These are phyloP conservation scores for Dujonia santamariae DNA, from an alignment of 1,139 yeast genomes.

Conservation along the genomic window DNA sequence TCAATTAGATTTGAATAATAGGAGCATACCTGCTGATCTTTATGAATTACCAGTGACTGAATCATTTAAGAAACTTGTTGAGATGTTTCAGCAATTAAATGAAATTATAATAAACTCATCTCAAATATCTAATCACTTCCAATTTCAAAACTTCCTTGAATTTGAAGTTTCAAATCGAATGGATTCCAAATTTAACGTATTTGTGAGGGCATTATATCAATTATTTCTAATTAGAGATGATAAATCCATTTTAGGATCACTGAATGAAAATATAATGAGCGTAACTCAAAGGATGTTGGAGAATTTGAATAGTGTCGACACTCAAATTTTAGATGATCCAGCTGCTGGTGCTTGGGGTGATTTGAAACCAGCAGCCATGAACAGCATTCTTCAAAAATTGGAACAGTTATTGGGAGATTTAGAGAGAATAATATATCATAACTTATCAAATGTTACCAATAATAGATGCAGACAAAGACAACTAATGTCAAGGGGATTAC, in stretches of 20 bases:
- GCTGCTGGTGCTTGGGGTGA: conserved; percentile 20
- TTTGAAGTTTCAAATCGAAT: conserved; percentile 28
- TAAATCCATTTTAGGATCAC: conserved; percentile 42
- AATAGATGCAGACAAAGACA: conserved; percentile 86
- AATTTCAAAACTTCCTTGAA: conserved; percentile 35
- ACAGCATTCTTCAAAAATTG: conserved; percentile 12
- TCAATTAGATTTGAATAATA: conserved; percentile 54
- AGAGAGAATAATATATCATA: conserved; percentile 51
- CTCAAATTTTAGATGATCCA: conserved; percentile 19
- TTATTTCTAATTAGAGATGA: conserved; percentile 60
- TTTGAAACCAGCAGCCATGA: conserved; percentile 15
- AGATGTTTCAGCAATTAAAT: conserved; percentile 33
- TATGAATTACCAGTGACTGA: conserved; percentile 20
- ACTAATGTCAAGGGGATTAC: conserved; percentile 51
- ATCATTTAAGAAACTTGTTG: conserved; percentile 29
- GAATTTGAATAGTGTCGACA: conserved; percentile 22
- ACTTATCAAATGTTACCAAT: conserved; percentile 57
- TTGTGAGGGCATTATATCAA: conserved; percentile 62
- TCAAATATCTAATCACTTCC: conserved; percentile 23
- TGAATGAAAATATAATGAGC: conserved; percentile 14
- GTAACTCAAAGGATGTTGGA: conserved; percentile 22
- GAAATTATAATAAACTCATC: conserved; percentile 20
- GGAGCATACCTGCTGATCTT: conserved; percentile 53
- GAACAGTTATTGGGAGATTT: conserved; percentile 28
- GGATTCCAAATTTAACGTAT: conserved; percentile 38